phyloP scores from a whole-genome alignment of 305 asterid species.

The Petunia hybrid region DNA sequence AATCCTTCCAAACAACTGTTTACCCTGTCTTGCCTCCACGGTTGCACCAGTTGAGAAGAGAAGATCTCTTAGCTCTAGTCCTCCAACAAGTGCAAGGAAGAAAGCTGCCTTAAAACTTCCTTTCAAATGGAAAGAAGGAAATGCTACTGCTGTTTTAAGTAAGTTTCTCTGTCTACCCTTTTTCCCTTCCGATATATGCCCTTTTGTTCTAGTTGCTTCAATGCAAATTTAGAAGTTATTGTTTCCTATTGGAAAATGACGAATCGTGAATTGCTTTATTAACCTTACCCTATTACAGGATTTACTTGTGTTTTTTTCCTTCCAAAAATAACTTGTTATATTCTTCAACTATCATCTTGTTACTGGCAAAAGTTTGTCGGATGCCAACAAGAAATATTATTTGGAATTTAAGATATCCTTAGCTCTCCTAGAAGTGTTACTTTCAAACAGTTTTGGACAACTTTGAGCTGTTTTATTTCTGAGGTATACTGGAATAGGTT shows the following conservation, averaged over 20 bases:
- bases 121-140: conserved; percentile 90
- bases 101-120: conserved; percentile 75
- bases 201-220: conserved; percentile 12
- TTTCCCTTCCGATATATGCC: background rate
- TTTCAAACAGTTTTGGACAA: background rate
- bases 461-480: conserved; percentile 15
- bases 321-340: conserved; percentile 1
- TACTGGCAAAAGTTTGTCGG: background rate
- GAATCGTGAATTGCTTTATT: conserved; percentile 18
- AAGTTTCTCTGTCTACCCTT: conserved; percentile 46
- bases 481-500: background rate
- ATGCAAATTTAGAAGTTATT: background rate
- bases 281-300: background rate
- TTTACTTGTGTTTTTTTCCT: background rate
- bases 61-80: conserved; percentile 68
- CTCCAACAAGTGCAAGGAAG: conserved; percentile 74
- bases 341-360: background rate
- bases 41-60: conserved; percentile 73
- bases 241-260: background rate
- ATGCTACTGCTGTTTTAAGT: conserved; percentile 68
- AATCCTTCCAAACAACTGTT: conserved; percentile 77
- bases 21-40: conserved; percentile 92
- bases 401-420: background rate
- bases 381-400: conserved; percentile 18
- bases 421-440: background rate